Conservation (phyloP, 2,329 filamentous ascomycete species). For the Akanthomyces uredinophilus region DNA sequence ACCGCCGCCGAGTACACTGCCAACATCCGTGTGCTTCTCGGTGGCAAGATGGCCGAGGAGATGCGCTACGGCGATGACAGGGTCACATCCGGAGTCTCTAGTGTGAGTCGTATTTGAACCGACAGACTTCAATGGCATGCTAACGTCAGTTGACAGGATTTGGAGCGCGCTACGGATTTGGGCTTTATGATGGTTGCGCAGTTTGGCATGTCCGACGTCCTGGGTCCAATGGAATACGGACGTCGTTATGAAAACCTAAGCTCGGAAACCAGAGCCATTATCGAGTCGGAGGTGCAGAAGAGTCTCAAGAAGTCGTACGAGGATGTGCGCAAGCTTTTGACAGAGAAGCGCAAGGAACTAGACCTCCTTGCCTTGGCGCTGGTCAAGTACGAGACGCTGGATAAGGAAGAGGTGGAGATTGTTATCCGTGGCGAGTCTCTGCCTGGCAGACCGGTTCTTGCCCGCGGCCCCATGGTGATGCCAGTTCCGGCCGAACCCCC, state of each 20-base stretch:
- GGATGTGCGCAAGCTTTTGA: conserved; percentile 67
- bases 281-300: conserved; percentile 83
- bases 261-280: conserved; percentile 76
- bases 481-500: conserved; percentile 33
- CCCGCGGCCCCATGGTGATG: conserved; percentile 40
- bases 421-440: conserved; percentile 84
- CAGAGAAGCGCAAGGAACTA: conserved; percentile 72
- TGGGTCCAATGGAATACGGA: conserved; percentile 86
- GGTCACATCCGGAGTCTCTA: conserved; percentile 82
- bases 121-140: conserved; percentile 5
- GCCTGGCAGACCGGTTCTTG: conserved; percentile 56
- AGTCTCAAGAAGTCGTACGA: conserved; percentile 76
- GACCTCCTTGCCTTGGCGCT: conserved; percentile 84
- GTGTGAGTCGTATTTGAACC: conserved; percentile 45
- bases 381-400: conserved; percentile 89
- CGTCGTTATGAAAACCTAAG: conserved; percentile 78
- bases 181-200: conserved; percentile 85
- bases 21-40: conserved; percentile 73
- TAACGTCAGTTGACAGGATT: conserved; percentile 56
- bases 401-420: conserved; percentile 82
- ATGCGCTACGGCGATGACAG: conserved; percentile 87
- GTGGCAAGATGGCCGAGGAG: conserved; percentile 86
- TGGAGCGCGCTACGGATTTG: conserved; percentile 72
- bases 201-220: conserved; percentile 80
- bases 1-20: conserved; percentile 81